Evolutionary conservation across 106 monocot species (phyloP), one percentile per base, ranked within the genome.

Genomic region (Amphibolis antarctica): DNA sequence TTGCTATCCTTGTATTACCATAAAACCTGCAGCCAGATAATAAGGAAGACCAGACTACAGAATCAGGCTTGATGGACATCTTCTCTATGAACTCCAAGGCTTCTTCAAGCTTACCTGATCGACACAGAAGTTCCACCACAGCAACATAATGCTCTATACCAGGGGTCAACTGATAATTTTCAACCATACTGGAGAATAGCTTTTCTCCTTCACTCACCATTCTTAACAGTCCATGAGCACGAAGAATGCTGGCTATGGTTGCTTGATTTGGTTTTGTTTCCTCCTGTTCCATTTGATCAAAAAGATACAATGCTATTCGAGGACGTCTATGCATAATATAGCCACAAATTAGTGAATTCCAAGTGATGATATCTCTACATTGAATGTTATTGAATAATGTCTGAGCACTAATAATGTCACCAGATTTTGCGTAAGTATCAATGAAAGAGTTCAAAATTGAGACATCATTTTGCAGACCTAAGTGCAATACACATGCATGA

Each of bases 61-160:
- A 67, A 42, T 94, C 75, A 0, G 89, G 86, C 30, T 71, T 71
- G 24, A 82, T 28, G 0, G 79, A 79, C 89, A 94, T 86, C 14
- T 73, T 68, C 31, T 82, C 67, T 27, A 94, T 78, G 22, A 94
- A 62, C 22, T 82, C 75, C 15, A 13, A 47, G 6, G 86, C 94
- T 71, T 94, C 94, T 47, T 60, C 27, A 12, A 89, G 66, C 50
- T 80, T 72, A 63, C 81, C 80, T 13, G 89, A 73, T 52, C 79
- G 84, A 28, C 94, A 81, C 65, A 79, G 74, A 12, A 94, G 80
- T 75, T 80, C 71, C 15, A 94, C 77, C 81, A 89, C 84, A 26
- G 65, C 83, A 24, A 64, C 53, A 53, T 83, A 94, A 76, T 86
- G 79, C 18, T 89, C 83, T 43, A 63, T 61, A 26, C 65, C 31